A percentile compares a stretch with the other conserved stretches of the same genome.
phyloP scores from a whole-genome alignment of 176 grass and related monocot genomes.

The Oryza meyeriana region DNA sequence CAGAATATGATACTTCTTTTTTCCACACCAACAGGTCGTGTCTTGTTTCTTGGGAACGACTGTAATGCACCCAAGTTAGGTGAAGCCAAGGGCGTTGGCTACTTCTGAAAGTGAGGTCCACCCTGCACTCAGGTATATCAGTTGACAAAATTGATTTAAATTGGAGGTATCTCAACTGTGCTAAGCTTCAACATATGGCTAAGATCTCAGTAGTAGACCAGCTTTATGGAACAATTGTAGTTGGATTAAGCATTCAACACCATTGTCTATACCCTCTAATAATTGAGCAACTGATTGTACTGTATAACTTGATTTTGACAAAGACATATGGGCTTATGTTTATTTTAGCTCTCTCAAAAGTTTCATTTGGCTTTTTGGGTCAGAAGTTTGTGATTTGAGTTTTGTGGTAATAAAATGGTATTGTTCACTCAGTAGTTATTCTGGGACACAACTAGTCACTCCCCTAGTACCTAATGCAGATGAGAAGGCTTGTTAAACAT shows the following conservation, averaged over 20 bases:
- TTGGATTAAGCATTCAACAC: neutral
- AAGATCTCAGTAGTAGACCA: neutral
- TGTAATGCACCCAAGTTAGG: slow-evolving; percentile 39
- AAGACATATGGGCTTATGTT: neutral
- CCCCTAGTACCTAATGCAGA: neutral
- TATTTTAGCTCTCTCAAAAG: neutral
- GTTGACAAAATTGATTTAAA: neutral
- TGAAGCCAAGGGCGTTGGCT: slow-evolving; percentile 49
- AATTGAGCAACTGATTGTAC: neutral
- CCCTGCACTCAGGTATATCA: neutral
- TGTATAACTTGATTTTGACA: neutral
- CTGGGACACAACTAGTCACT: neutral
- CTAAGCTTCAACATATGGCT: neutral
- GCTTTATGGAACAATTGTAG: neutral
- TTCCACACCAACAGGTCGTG: slow-evolving; percentile 34
- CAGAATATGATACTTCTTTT: neutral
- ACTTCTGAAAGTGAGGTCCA: slow-evolving; percentile 44
- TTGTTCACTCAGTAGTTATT: neutral
- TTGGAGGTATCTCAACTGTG: neutral
- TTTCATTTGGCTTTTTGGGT: neutral
- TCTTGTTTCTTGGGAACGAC: slow-evolving; percentile 61
- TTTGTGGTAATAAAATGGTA: neutral
- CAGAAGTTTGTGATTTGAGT: neutral
- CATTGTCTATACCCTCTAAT: slow-evolving; percentile 28
- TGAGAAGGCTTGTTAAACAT: neutral